Evolutionary conservation across 148 eudicot genomes (phyloP), one percentile per base, ranked within the genome.

Genomic region (Rhododendron kiyosumense): DNA sequence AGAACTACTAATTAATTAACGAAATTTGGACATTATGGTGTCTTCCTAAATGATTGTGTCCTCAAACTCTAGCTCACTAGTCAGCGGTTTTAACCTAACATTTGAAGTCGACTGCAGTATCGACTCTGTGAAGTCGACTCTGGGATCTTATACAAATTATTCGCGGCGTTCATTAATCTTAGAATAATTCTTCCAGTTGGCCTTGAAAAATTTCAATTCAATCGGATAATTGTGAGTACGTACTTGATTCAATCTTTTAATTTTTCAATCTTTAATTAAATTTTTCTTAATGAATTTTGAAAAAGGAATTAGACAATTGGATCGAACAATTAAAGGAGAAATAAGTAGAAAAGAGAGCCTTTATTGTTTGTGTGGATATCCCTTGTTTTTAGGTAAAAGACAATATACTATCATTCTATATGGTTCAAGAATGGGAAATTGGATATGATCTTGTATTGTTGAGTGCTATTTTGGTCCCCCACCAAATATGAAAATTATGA

Each of bases 401-500:
- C 28, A 67, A 26, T n/a, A 67, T 67, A 26, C 74, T 26, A 67
- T 28, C 32, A 67, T 26, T 15, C 73, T 26, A 26, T n/a, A 10
- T n/a, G 15, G 74, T 67, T 67, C 74, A 71, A 71, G 76, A 30
- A 71, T 32, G 20, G 2, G 17, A 71, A 71, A 26, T 71, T 30
- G 38, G 76, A 71, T 17, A 20, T 34, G 82, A 54, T 59, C 65
- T 59, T 79, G 61, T 30, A 71, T 71, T 13, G 65, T 52, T 81
- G 41, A 80, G 63, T 80, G 83, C 67, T 36, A 52, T 32, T 81
- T 81, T 32, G 83, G 83, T 81, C 48, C 71, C 84, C 14, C 15
- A 12, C 3, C 71, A 15, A 14, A 71, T 71, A 2, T 36, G 12
- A n/a, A 57, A 81, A 34, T 81, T 41, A 52, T 51, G 45, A 18